These are phyloP conservation scores for Pyrus hybrid DNA, from an alignment of 331 rosid species.

Conservation along the genomic window DNA sequence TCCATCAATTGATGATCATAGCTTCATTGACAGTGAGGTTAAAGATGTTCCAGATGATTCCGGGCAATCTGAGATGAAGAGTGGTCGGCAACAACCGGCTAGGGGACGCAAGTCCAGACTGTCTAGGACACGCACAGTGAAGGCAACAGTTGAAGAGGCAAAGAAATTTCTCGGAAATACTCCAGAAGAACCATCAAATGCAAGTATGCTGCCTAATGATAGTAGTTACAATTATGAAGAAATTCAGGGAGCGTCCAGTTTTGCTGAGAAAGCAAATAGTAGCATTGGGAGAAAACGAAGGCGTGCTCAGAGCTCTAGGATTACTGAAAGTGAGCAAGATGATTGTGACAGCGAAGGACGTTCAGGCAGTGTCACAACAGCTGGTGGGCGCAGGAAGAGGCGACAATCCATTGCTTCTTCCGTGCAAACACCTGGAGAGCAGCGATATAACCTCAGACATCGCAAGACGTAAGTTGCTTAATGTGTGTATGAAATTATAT, in stretches of 20 bases:
- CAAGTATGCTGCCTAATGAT: slow-evolving; percentile 27
- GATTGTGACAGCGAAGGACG: slow-evolving; percentile 59
- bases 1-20: slow-evolving; percentile 39
- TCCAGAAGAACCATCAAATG: slow-evolving; percentile 31
- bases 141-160: slow-evolving; percentile 74
- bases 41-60: slow-evolving; percentile 61
- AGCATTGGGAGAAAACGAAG: slow-evolving; percentile 50
- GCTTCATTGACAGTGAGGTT: slow-evolving; percentile 44
- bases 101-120: slow-evolving; percentile 46
- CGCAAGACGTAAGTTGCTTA: slow-evolving; percentile 66
- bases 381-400: slow-evolving; percentile 62
- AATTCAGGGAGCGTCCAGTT: slow-evolving; percentile 45
- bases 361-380: slow-evolving; percentile 62
- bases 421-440: slow-evolving; percentile 47
- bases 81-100: slow-evolving; percentile 25
- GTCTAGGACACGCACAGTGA: slow-evolving; percentile 59
- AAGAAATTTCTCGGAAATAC: slow-evolving; percentile 51
- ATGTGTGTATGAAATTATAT: slow-evolving; percentile 1
- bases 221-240: slow-evolving; percentile 26
- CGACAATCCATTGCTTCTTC: slow-evolving; percentile 38
- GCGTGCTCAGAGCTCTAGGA: slow-evolving; percentile 35
- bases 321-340: slow-evolving; percentile 49
- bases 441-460: slow-evolving; percentile 73
- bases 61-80: slow-evolving; percentile 56
- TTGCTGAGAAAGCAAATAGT: slow-evolving; percentile 22